These are phyloP conservation scores for Aspergillus luchuensis DNA, from an alignment of 2,329 filamentous ascomycete species.

Conservation along the genomic window DNA sequence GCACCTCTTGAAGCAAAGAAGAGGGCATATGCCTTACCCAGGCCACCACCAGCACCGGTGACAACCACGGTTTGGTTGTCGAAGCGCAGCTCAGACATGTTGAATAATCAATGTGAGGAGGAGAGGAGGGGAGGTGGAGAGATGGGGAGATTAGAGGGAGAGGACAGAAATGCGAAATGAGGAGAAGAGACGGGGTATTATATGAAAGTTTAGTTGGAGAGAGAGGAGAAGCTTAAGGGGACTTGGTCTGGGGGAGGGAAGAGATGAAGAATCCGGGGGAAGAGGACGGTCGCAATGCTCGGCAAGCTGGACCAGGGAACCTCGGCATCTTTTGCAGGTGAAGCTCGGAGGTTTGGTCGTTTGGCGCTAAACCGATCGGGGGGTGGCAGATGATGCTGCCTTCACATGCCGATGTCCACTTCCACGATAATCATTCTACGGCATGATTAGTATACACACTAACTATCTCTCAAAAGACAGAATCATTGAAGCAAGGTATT, in stretches of 20 bases:
- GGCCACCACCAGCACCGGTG: constrained; percentile 79
- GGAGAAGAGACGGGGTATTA: constrained; percentile 7
- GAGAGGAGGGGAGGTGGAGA: constrained; percentile 15
- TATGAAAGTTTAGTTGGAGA: constrained; percentile 7
- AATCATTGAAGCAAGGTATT: no score
- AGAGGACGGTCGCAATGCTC: constrained; percentile 29
- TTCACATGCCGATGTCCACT: constrained; percentile 39
- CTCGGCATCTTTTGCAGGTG: constrained; percentile 35
- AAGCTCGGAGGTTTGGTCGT: constrained; percentile 23
- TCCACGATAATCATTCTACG: not conserved
- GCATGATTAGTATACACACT: no score
- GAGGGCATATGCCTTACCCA: constrained; percentile 78
- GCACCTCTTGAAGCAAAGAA: constrained; percentile 93
- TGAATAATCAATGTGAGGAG: constrained; percentile 14
- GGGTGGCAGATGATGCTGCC: constrained; percentile 27
- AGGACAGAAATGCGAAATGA: constrained; percentile 14
- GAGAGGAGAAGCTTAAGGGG: constrained; percentile 17
- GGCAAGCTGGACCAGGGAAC: constrained; percentile 31
- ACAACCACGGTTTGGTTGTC: constrained; percentile 89
- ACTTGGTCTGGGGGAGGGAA: constrained; percentile 26
- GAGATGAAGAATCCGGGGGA: constrained; percentile 22
- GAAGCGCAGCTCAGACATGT: constrained; percentile 74
- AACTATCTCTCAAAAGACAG: no score
- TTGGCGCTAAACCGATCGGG: constrained; percentile 23
- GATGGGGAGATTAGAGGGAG: constrained; percentile 11